Conservation (phyloP, 805 yeast genomes). For the Metschnikowia dekortorum region DNA sequence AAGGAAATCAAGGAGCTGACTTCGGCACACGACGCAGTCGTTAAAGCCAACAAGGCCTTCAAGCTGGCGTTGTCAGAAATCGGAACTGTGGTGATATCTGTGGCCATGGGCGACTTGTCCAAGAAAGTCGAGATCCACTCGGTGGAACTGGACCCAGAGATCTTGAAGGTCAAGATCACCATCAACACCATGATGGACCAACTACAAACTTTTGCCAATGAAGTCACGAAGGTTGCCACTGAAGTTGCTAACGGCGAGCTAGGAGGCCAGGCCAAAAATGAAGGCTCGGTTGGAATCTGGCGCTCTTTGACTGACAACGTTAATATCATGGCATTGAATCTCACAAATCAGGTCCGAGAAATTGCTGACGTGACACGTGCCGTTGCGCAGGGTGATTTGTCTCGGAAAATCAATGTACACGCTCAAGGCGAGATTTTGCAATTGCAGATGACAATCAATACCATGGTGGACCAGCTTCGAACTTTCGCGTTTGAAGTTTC, state of each 20-base stretch:
- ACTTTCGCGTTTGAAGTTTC: slow-evolving; percentile 84
- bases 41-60: slow-evolving; percentile 62
- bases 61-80: slow-evolving; percentile 71
- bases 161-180: slow-evolving; percentile 71
- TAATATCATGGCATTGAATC: slow-evolving; percentile 81
- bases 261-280: slow-evolving; percentile 84
- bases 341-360: slow-evolving; percentile 68
- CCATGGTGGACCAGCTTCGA: slow-evolving; percentile 83
- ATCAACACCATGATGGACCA: slow-evolving; percentile 90
- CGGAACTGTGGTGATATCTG: slow-evolving; percentile 82
- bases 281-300: slow-evolving; percentile 88
- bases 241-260: slow-evolving; percentile 88
- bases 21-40: slow-evolving; percentile 32
- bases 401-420: slow-evolving; percentile 79
- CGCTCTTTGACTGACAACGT: slow-evolving; percentile 78
- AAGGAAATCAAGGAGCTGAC: slow-evolving; percentile 21
- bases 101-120: slow-evolving; percentile 82
- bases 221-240: slow-evolving; percentile 81
- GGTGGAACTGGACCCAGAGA: slow-evolving; percentile 73
- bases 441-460: slow-evolving; percentile 79
- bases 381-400: slow-evolving; percentile 81
- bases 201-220: slow-evolving; percentile 72
- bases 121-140: slow-evolving; percentile 73
- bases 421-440: slow-evolving; percentile 89
- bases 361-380: slow-evolving; percentile 88